Evolutionary conservation across 345 rosid genomes (phyloP), one percentile per base, ranked within the genome.

Genomic region (Isatis tinctoria): DNA sequence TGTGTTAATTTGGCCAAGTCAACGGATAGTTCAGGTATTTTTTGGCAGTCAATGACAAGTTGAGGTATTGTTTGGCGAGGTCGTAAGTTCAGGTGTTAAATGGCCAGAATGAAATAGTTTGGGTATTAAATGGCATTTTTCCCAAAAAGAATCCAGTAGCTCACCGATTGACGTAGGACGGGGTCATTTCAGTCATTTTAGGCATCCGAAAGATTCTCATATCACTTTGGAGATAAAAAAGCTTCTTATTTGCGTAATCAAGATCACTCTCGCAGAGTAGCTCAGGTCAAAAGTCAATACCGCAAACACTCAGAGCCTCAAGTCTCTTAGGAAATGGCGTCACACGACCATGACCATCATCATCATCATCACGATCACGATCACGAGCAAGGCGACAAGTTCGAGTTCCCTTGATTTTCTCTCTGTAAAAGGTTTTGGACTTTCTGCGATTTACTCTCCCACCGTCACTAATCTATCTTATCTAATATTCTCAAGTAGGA

Each of bases 401-500:
- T 58, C 41, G 44, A 3, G 4, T 24, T 14, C 8, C 48, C 10
- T 44, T 64, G 27, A 10, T 13, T 18, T 32, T 7, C 5, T 24
- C 12, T 35, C 26, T 22, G 6, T 14, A 16, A 56, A n/a, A 47
- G 60, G 67, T 48, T 60, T 36, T n/a, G 30, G 12, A 65, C 41
- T 74, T 40, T 5, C 22, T 28, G 7, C 33, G 53, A 3, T 72
- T 27, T 18, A 0, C 8, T 6, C 35, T 9, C 27, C 17, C 54
- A 30, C 9, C 26, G 22, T 12, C 12, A 59, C 74, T 6, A 18
- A 26, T 8, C 22, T 13, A 27, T 45, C 26, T 36, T 7, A 13
- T 68, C 67, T 33, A 13, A 6, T 45, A 44, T 7, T 71, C 40
- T 70, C 10, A 26, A 54, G 30, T 81, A 86, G 88, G 56, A 66